Evolutionary conservation across 345 rosid species (phyloP).

Genomic region (Eucalyptus shirleyi): DNA sequence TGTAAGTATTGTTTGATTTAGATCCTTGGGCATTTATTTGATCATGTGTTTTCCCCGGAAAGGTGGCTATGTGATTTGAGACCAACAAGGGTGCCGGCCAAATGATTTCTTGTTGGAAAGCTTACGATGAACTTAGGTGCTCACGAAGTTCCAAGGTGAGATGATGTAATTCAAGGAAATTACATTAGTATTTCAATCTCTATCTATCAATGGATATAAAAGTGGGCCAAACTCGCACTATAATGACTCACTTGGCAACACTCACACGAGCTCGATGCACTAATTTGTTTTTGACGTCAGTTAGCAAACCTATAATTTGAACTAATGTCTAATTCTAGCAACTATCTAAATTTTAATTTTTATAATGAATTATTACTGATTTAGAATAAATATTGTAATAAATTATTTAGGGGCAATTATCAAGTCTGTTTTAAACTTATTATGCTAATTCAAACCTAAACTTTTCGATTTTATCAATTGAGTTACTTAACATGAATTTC

Average conservation of each 20-base stretch:
- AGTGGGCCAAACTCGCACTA: no score
- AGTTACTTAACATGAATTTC: neutral
- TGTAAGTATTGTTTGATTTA: neutral
- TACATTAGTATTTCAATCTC: neutral
- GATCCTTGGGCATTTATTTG: neutral
- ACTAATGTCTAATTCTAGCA: neutral
- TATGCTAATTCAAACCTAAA: no score
- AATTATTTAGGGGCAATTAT: neutral
- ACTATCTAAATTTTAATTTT: no score
- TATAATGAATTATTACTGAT: no score
- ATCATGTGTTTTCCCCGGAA: neutral
- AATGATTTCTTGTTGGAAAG: neutral
- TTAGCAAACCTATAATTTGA: neutral
- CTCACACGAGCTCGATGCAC: rapidly evolving
- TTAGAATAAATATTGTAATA: no score
- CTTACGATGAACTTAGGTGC: neutral
- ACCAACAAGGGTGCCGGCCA: neutral
- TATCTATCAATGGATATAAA: neutral
- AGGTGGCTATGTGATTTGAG: neutral
- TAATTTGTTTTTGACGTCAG: neutral
- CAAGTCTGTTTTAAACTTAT: no score
- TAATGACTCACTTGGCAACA: neutral
- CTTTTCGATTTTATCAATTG: no score
- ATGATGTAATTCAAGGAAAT: neutral
- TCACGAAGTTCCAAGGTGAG: neutral